Evolutionary conservation across 768 basidiomycete genomes (phyloP).

Genomic region (Lentinula sp.): DNA sequence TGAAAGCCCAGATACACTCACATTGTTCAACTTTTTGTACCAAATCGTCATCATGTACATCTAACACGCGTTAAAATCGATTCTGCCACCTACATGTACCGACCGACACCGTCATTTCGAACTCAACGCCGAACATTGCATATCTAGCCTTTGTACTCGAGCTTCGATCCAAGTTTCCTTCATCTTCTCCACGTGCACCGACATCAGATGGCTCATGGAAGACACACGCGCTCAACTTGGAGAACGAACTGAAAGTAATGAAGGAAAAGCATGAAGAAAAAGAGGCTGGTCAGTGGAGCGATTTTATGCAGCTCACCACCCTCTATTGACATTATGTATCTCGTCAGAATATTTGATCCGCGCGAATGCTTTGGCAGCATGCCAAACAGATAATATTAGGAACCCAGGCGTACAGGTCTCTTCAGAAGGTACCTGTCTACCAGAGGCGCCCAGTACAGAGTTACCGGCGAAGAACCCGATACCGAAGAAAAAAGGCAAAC

Average conservation of each 20-base stretch:
- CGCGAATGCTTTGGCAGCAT: neutral
- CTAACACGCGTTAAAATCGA: too few species aligned
- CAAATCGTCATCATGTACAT: too few species aligned
- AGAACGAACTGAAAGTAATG: constrained; percentile 29
- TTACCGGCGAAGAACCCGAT: neutral
- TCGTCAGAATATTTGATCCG: neutral
- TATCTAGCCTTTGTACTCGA: constrained; percentile 38
- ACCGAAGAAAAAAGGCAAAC: neutral
- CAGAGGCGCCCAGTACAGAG: neutral
- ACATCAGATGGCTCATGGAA: constrained; percentile 29
- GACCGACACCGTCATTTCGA: too few species aligned
- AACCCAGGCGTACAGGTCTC: neutral
- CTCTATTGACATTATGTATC: neutral
- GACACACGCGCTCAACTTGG: constrained; percentile 33
- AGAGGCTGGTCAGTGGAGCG: constrained; percentile 28
- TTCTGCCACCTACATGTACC: too few species aligned
- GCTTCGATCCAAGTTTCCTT: constrained; percentile 28
- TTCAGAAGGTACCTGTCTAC: neutral
- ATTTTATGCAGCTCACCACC: neutral
- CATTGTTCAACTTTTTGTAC: too few species aligned
- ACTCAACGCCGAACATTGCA: neutral
- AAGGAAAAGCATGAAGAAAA: constrained; percentile 33
- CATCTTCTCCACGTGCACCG: constrained; percentile 14
- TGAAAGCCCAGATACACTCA: too few species aligned
- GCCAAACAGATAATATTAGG: neutral